Evolutionary conservation across 345 rosid genomes (phyloP), one percentile per base, ranked within the genome.

Genomic region (Zanthoxylum bungeanum): DNA sequence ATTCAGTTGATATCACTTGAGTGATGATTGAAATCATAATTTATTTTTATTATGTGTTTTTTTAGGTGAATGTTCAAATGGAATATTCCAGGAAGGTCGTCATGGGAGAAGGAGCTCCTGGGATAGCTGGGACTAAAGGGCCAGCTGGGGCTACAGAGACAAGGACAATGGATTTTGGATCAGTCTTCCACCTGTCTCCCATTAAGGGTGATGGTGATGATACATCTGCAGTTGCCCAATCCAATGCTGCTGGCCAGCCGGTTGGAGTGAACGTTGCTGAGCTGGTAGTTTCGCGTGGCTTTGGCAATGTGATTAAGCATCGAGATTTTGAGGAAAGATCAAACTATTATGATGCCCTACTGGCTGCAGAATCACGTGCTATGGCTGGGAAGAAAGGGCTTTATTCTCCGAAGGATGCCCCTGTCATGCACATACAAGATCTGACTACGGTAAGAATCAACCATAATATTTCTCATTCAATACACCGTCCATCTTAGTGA

Each of bases 261-360:
- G 77, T 80, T 73, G 98, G 98, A 74, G 56, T 69, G 40, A 95
- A 95, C 84, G 73, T 95, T 62, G 98, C 87, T 40, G 99, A 95
- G 82, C 81, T 95, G 75, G 70, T 95, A 73, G 55, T 95, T 73
- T 74, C 88, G 24, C 96, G 97, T 71, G 98, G 99, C 68, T 85
- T 83, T 72, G 99, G 88, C 72, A 80, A 82, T 59, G 96, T 92
- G 72, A 86, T 92, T 69, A 77, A 88, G 67, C 93, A 96, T 76
- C 87, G 98, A 7, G 99, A 96, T 72, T 93, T 89, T 81, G 99
- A 96, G 84, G 98, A 96, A 78, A 84, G 99, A 77, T 96, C 99
- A 75, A 93, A 87, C 73, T 89, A 83, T 80, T 96, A 96, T 73
- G 98, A 96, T 22, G 79, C 87, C 75, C 93, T 96, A 72, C 87